Evolutionary conservation across 768 basidiomycete species (phyloP), one percentile per base, ranked within the genome.

Genomic region (Boletus huronensis): DNA sequence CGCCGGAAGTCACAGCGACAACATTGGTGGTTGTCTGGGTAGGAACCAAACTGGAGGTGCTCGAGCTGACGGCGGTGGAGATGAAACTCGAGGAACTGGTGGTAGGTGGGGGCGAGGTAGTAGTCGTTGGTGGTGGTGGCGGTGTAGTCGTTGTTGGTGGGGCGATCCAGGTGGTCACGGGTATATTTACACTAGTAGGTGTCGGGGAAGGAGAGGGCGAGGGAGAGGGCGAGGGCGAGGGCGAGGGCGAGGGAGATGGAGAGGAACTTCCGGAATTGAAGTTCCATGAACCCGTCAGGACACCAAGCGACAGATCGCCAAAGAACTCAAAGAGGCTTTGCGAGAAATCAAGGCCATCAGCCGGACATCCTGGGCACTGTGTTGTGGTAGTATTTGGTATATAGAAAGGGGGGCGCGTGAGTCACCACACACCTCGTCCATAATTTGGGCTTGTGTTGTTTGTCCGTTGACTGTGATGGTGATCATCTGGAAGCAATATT

Each of bases 351-450:
- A 92, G 81, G 36, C 83, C 88, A 28, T 71, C 77, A 35, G 64
- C 74, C 3, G 82, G 82, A 67, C 90, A 92, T 31, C 80, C 80
- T 10, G 84, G 83, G 62, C 88, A 90, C 81, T 87, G 54, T 51
- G 11, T 50, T 28, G 47, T 35, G 28, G 9, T 4, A 25, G n/a
- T 16, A 39, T 43, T 49, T 31, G 8, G 42, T 40, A 26, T 8
- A 13, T 8, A 41, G 21, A 28, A 50, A 35, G 6, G 11, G 7
- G 3, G 3, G 10, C 25, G 21, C 6, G 41, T 10, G 47, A 52
- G 31, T 50, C 46, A 51, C 45, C 5, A 57, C 64, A 28, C 39
- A 85, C 87, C 73, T 78, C 70, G 57, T 93, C 90, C 59, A 72
- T 74, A 58, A 92, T 81, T 6, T 74, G 76, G 7, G 90, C 90